Evolutionary conservation across 2,329 filamentous ascomycete species (phyloP), one percentile per base, ranked within the genome.

Genomic region (Xylaria sp.): DNA sequence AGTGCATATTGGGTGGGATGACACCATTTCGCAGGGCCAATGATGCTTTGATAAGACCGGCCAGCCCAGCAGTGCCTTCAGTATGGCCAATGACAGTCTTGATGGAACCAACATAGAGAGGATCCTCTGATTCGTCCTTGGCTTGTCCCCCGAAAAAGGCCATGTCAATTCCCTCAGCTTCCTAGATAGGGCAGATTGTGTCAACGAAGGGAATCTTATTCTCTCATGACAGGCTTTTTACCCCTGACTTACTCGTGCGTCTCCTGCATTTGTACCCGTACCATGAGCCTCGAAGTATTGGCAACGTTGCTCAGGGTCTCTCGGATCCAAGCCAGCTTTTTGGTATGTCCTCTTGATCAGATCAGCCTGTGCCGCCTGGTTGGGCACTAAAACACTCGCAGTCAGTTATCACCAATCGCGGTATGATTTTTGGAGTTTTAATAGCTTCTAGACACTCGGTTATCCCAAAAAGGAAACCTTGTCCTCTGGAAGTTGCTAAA

Each of bases 201-300:
- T n/a, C n/a, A n/a, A n/a, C n/a, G n/a, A n/a, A n/a, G n/a, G n/a
- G n/a, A n/a, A n/a, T n/a, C n/a, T n/a, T n/a, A n/a, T n/a, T n/a
- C n/a, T n/a, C n/a, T n/a, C n/a, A n/a, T n/a, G n/a, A n/a, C n/a
- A n/a, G n/a, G n/a, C n/a, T n/a, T n/a, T n/a, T n/a, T n/a, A n/a
- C n/a, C n/a, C n/a, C n/a, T n/a, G n/a, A n/a, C n/a, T n/a, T n/a
- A n/a, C n/a, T n/a, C n/a, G n/a, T n/a, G n/a, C n/a, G 58, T 75
- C 74, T 8, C 75, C 75, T 0, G 73, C 69, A 6, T 36, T 68
- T 5, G 74, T 76, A 1, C 48, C 48, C 4, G 42, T 47, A 0
- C 74, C 74, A 24, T 76, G 75, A 0, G 74, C 73, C 27, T 76
- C 71, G 30, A 75, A 74, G 36, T 65, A 76, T 53, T 74, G 73